Percentiles rank a stretch among this genome's conserved stretches.
These are phyloP conservation scores for Macrolepiota albuminosa DNA, from an alignment of 768 basidiomycete genomes.

Conservation along the genomic window DNA sequence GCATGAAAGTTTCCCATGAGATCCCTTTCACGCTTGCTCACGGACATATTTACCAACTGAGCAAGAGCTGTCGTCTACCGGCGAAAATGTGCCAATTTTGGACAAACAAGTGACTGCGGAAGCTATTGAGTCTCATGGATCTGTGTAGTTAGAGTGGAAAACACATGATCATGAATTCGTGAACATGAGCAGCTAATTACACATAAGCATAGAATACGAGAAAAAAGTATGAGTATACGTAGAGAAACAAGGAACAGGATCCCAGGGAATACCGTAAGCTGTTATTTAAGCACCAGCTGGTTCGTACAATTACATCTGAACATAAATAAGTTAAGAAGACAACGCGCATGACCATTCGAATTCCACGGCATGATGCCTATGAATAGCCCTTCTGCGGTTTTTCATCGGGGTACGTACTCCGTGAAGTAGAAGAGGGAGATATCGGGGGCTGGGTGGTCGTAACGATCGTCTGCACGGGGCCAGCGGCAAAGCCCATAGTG, in stretches of 20 bases:
- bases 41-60: background rate
- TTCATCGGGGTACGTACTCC: conserved; percentile 3
- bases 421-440: background rate
- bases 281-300: background rate
- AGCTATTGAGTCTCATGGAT: background rate
- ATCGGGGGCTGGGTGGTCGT: background rate
- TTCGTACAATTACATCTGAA: conserved; percentile 4
- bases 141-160: background rate
- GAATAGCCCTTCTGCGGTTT: conserved; percentile 12
- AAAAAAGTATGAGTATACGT: background rate
- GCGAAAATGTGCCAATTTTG: background rate
- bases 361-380: background rate
- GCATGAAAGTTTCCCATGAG: background rate
- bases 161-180: background rate
- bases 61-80: background rate
- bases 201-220: conserved; percentile 3
- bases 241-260: conserved; percentile 1
- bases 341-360: background rate
- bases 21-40: background rate
- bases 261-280: conserved; percentile 3
- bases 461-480: conserved; percentile 33
- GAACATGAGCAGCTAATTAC: background rate
- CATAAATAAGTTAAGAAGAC: background rate
- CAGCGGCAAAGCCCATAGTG: conserved; percentile 42
- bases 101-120: background rate